Evolutionary conservation across 495 filamentous ascomycete genomes (phyloP).

Genomic region (Aspergillus indologenus): DNA sequence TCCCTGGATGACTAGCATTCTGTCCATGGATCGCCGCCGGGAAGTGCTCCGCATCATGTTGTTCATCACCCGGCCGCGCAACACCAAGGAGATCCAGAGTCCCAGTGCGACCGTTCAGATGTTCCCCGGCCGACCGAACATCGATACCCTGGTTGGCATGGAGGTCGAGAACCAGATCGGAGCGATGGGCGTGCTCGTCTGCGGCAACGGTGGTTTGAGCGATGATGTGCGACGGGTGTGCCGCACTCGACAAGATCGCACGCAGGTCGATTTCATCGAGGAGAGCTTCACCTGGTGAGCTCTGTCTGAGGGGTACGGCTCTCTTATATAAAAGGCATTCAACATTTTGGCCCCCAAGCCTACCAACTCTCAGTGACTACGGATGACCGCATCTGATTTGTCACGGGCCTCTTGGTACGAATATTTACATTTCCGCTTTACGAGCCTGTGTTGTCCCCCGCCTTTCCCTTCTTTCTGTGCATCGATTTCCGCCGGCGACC

Average conservation of each 20-base stretch:
- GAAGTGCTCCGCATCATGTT: constrained; percentile 80
- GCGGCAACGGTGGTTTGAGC: constrained; percentile 77
- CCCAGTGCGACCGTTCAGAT: constrained; percentile 76
- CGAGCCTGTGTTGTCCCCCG: not conserved
- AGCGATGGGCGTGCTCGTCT: constrained; percentile 87
- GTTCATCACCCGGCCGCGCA: constrained; percentile 80
- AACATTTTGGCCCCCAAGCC: not conserved
- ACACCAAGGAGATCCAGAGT: constrained; percentile 66
- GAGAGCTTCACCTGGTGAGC: constrained; percentile 85
- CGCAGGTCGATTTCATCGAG: constrained; percentile 77
- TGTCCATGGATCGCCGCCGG: constrained; percentile 71
- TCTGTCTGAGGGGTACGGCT: no score
- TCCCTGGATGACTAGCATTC: constrained; percentile 86
- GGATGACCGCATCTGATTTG: not conserved
- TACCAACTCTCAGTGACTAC: not conserved
- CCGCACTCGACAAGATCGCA: constrained; percentile 57
- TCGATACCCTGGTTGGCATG: constrained; percentile 69
- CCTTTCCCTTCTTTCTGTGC: not conserved
- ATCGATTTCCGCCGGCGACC: not conserved
- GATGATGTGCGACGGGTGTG: constrained; percentile 80
- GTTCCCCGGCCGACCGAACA: constrained; percentile 78
- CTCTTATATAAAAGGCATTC: no score
- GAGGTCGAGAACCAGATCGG: constrained; percentile 76
- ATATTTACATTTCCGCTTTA: not conserved
- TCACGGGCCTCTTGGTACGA: not conserved